Conservation (phyloP, 1,139 yeast species). For the Geotrichum reessii region DNA sequence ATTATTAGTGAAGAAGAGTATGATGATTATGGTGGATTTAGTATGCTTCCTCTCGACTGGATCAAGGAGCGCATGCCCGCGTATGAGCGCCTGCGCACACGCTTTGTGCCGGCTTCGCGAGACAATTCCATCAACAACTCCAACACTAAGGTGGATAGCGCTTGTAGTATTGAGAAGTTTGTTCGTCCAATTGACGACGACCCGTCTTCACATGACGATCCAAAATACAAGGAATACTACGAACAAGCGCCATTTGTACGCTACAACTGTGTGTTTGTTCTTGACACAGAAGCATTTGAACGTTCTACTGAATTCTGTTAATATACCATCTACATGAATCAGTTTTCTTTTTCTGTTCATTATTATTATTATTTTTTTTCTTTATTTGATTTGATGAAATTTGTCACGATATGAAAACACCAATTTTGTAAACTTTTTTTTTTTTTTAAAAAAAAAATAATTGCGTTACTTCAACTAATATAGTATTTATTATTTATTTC, state of each 20-base stretch:
- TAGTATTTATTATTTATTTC: not conserved
- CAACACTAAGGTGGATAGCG: not conserved
- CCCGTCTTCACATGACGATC: not conserved
- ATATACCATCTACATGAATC: not conserved
- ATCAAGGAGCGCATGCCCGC: slow-evolving; percentile 1
- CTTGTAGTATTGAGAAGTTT: not conserved
- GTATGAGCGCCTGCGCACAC: slow-evolving; percentile 2
- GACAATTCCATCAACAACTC: not conserved
- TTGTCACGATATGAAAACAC: not conserved
- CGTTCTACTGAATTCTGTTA: not conserved
- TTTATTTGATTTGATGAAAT: not conserved
- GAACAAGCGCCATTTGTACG: not conserved
- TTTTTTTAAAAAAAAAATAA: no score
- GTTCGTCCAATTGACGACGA: not conserved
- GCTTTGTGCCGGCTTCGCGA: not conserved
- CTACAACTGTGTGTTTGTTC: slow-evolving; percentile 5
- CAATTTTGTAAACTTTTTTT: not conserved
- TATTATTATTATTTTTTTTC: no score
- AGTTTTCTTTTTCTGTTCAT: not conserved
- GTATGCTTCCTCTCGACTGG: slow-evolving; percentile 7
- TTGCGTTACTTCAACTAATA: not conserved
- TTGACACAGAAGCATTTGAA: not conserved
- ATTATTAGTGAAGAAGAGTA: slow-evolving; percentile 8
- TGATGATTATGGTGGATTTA: slow-evolving; percentile 9
- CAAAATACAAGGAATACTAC: not conserved